Conservation (phyloP, 306 rosid species). For the Cucumis melo region DNA sequence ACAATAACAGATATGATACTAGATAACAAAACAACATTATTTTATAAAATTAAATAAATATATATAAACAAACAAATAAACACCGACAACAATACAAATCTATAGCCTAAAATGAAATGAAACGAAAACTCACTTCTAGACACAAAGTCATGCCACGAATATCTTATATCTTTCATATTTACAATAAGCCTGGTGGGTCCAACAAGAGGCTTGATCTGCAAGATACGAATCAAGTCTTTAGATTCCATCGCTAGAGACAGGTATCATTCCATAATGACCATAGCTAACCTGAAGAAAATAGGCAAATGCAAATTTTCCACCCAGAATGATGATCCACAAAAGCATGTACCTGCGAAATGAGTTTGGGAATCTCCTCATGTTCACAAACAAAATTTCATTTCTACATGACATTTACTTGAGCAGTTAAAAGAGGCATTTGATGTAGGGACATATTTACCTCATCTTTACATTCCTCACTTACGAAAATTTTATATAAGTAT, state of each 20-base stretch:
- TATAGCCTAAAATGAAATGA: neutral
- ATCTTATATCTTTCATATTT: constrained; percentile 7
- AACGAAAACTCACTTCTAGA: constrained; percentile 45
- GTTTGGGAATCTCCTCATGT: neutral
- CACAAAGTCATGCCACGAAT: constrained; percentile 83
- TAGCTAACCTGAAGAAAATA: constrained; percentile 79
- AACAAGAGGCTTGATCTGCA: constrained; percentile 78
- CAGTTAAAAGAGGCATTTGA: neutral
- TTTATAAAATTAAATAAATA: neutral
- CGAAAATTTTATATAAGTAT: too few species aligned
- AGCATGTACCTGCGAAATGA: constrained; percentile 60
- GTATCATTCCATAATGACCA: neutral
- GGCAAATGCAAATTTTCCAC: constrained; percentile 75
- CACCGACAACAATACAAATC: neutral
- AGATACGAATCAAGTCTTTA: constrained; percentile 9
- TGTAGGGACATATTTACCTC: too few species aligned
- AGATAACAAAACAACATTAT: neutral
- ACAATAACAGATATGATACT: neutral
- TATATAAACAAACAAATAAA: too few species aligned
- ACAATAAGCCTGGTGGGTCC: constrained; percentile 47
- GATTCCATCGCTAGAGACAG: neutral
- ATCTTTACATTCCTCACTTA: too few species aligned
- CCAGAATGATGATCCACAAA: constrained; percentile 69
- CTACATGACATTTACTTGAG: neutral
- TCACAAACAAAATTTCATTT: neutral